These are phyloP conservation scores for Irpex sp. DNA, from an alignment of 1,284 basidiomycete species.

Conservation along the genomic window DNA sequence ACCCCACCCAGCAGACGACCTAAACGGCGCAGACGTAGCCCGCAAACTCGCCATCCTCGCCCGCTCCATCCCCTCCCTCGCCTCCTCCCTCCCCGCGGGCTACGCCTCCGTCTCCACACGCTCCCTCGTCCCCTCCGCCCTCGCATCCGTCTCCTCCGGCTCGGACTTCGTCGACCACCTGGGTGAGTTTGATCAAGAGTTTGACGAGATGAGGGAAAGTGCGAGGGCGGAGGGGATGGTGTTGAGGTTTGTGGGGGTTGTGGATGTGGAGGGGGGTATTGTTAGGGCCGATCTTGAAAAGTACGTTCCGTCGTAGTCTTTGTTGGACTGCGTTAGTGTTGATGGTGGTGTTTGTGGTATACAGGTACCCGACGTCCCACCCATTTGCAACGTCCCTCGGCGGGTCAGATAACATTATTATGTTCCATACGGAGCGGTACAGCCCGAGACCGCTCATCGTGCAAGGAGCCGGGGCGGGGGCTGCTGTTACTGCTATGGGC, in stretches of 20 bases:
- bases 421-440: slow-evolving; percentile 93
- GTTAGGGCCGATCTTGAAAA: slow-evolving; percentile 89
- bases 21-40: slow-evolving; percentile 95
- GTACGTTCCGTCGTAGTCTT: slow-evolving; percentile 40
- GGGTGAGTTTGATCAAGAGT: slow-evolving; percentile 83
- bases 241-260: slow-evolving; percentile 91
- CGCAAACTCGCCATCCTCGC: slow-evolving; percentile 96
- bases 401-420: slow-evolving; percentile 97
- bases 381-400: slow-evolving; percentile 94
- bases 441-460: slow-evolving; percentile 84
- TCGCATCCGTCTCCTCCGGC: slow-evolving; percentile 66
- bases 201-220: slow-evolving; percentile 71
- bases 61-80: slow-evolving; percentile 63
- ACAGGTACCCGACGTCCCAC: slow-evolving; percentile 87
- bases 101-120: slow-evolving; percentile 81
- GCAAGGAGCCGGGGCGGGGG: slow-evolving; percentile 94
- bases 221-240: slow-evolving; percentile 81
- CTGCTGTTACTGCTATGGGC: slow-evolving; percentile 98
- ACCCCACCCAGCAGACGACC: slow-evolving; percentile 95
- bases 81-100: slow-evolving; percentile 57
- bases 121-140: slow-evolving; percentile 81
- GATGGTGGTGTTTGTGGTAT: no score
- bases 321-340: no score
- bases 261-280: slow-evolving; percentile 73
- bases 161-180: slow-evolving; percentile 83